These are phyloP conservation scores for Aspergillus pseudotamarii DNA, from an alignment of 2,329 filamentous ascomycete species.

Conservation along the genomic window DNA sequence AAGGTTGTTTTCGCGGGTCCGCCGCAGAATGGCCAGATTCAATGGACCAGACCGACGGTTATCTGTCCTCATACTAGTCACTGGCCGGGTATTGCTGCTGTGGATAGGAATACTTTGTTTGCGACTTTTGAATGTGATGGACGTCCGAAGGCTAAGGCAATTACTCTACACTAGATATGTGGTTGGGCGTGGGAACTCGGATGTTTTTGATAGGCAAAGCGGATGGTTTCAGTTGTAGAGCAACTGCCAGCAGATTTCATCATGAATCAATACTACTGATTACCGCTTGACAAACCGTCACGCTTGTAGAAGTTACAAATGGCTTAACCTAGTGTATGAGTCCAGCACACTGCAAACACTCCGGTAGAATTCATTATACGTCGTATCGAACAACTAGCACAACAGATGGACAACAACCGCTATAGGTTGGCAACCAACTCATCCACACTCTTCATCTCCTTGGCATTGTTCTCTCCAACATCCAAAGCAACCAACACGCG, in stretches of 20 bases:
- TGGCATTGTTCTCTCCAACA: slow-evolving; percentile 52
- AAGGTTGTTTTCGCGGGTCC: slow-evolving; percentile 45
- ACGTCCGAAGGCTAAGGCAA: slow-evolving; percentile 27
- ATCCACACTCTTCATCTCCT: slow-evolving; percentile 66
- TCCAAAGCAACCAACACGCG: slow-evolving; percentile 82
- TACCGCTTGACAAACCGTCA: background rate
- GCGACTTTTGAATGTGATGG: slow-evolving; percentile 34
- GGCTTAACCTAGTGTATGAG: background rate
- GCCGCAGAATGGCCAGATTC: slow-evolving; percentile 35
- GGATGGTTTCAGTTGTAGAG: background rate
- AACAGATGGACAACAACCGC: background rate
- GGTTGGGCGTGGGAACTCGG: no score
- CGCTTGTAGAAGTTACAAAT: no score
- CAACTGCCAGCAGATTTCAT: background rate
- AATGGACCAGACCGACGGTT: slow-evolving; percentile 36
- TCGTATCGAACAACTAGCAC: background rate
- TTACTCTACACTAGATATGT: slow-evolving; percentile 15
- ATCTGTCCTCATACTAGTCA: slow-evolving; percentile 36
- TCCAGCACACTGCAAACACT: background rate
- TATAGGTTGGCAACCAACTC: slow-evolving; percentile 25
- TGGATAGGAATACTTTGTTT: slow-evolving; percentile 29
- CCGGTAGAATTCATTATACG: background rate
- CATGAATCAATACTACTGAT: background rate
- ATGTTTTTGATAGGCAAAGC: no score
- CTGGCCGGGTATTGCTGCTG: slow-evolving; percentile 43